Evolutionary conservation across 495 filamentous ascomycete genomes (phyloP).

Genomic region (Daldinia loculata): DNA sequence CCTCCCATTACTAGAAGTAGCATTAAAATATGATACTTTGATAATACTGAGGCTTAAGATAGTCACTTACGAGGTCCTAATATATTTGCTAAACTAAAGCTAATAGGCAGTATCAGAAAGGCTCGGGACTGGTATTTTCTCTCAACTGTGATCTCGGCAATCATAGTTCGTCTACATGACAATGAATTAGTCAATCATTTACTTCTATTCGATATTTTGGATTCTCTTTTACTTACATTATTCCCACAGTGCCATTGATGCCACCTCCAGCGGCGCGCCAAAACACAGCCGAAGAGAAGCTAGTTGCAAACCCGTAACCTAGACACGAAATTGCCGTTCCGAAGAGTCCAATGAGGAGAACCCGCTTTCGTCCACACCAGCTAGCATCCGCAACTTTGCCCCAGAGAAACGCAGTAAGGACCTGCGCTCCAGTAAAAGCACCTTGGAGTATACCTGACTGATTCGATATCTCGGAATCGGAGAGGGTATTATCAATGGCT

Average conservation of each 20-base stretch:
- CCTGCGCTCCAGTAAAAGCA: constrained; percentile 76
- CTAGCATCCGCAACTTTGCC: constrained; percentile 73
- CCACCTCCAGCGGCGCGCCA: constrained; percentile 72
- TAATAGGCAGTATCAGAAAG: constrained; percentile 68
- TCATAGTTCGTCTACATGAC: constrained; percentile 65
- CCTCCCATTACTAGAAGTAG: constrained; percentile 63
- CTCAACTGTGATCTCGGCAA: constrained; percentile 73
- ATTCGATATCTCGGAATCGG: constrained; percentile 67
- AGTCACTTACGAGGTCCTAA: constrained; percentile 63
- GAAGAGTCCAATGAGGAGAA: constrained; percentile 70
- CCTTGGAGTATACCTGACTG: constrained; percentile 76
- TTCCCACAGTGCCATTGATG: constrained; percentile 76
- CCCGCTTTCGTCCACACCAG: constrained; percentile 70
- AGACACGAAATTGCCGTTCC: constrained; percentile 70
- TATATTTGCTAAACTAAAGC: constrained; percentile 73
- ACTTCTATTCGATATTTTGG: not conserved
- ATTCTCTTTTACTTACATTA: constrained; percentile 54
- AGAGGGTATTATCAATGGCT: constrained; percentile 67
- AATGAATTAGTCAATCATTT: constrained; percentile 1
- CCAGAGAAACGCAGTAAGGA: constrained; percentile 77
- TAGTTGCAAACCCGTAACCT: constrained; percentile 75
- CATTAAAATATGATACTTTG: not conserved
- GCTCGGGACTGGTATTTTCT: constrained; percentile 64
- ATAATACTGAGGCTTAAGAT: too few species aligned
- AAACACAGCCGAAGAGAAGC: constrained; percentile 68